A percentile compares a stretch with the other conserved stretches of the same genome.
phyloP scores from a whole-genome alignment of 768 basidiomycete species.

The Xerocomellus chrysenteron region DNA sequence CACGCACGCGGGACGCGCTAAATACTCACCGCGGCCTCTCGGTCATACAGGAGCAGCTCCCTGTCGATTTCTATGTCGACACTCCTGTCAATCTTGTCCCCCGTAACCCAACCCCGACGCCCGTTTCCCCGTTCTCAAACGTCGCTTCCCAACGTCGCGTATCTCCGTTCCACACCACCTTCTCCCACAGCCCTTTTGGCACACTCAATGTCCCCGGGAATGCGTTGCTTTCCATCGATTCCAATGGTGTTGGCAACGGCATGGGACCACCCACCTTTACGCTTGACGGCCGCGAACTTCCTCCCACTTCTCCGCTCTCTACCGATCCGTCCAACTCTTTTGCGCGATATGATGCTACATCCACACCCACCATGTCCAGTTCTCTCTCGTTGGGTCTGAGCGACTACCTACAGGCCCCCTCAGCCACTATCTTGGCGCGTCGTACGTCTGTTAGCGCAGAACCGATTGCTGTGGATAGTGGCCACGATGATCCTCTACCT shows the following conservation, averaged over 20 bases:
- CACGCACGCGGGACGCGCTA: slow-evolving; percentile 61
- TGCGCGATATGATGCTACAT: slow-evolving; percentile 47
- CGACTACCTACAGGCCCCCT: slow-evolving; percentile 72
- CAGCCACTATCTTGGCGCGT: slow-evolving; percentile 80
- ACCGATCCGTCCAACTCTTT: slow-evolving; percentile 46
- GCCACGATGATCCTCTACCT: slow-evolving; percentile 65
- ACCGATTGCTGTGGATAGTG: slow-evolving; percentile 82
- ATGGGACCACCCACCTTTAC: slow-evolving; percentile 54
- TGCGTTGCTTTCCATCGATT: slow-evolving; percentile 60
- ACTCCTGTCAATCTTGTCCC: slow-evolving; percentile 37
- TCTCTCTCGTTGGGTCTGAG: slow-evolving; percentile 43
- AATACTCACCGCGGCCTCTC: slow-evolving; percentile 51
- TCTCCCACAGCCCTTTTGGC: slow-evolving; percentile 71
- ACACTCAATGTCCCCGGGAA: slow-evolving; percentile 81
- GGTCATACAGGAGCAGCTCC: slow-evolving; percentile 49
- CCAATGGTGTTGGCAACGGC: slow-evolving; percentile 27
- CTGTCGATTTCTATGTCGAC: slow-evolving; percentile 61
- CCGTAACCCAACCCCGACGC: slow-evolving; percentile 35
- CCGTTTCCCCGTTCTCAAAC: slow-evolving; percentile 59
- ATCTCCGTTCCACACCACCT: slow-evolving; percentile 50
- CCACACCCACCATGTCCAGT: slow-evolving; percentile 45
- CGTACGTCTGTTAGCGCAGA: slow-evolving; percentile 96
- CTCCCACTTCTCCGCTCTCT: slow-evolving; percentile 61
- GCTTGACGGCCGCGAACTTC: slow-evolving; percentile 56
- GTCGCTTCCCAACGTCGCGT: slow-evolving; percentile 46